Evolutionary conservation across 2,329 filamentous ascomycete species (phyloP).

Genomic region (Arthrobotrys sphaeroides): DNA sequence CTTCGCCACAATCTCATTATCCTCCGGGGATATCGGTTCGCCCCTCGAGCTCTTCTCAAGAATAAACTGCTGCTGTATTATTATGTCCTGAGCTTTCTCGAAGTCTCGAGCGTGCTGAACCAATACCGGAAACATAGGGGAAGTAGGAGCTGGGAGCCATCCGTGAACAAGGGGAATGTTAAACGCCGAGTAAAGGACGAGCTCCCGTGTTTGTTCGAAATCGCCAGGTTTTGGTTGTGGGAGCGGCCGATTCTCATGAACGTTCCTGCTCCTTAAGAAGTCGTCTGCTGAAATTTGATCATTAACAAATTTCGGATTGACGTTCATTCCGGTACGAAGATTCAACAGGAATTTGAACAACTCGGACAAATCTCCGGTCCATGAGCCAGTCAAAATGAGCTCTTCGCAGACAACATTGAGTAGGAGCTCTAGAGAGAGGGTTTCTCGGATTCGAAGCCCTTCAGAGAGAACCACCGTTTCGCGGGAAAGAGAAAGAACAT

Average conservation of each 20-base stretch:
- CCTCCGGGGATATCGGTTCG: conserved; percentile 62
- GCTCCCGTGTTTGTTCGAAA: conserved; percentile 87
- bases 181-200: conserved; percentile 91
- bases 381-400: conserved; percentile 78
- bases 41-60: conserved; percentile 71
- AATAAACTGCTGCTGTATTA: conserved; percentile 87
- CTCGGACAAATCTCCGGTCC: conserved; percentile 79
- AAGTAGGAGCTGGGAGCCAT: conserved; percentile 79
- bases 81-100: conserved; percentile 87
- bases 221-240: conserved; percentile 69
- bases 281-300: conserved; percentile 62
- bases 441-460: conserved; percentile 80
- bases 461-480: conserved; percentile 76
- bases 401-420: conserved; percentile 93
- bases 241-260: conserved; percentile 57
- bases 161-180: conserved; percentile 88
- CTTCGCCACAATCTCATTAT: conserved; percentile 81
- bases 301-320: conserved; percentile 84
- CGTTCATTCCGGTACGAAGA: conserved; percentile 96
- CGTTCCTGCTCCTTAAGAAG: conserved; percentile 42
- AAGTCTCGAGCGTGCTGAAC: conserved; percentile 81
- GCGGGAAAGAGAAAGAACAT: conserved; percentile 82
- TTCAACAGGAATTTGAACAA: conserved; percentile 87
- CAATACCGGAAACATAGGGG: conserved; percentile 75
- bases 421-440: conserved; percentile 84